Percentiles rank a stretch among this genome's conserved stretches.
Conservation (phyloP, 129 eudicot species). For the Flaveria bidentis region DNA sequence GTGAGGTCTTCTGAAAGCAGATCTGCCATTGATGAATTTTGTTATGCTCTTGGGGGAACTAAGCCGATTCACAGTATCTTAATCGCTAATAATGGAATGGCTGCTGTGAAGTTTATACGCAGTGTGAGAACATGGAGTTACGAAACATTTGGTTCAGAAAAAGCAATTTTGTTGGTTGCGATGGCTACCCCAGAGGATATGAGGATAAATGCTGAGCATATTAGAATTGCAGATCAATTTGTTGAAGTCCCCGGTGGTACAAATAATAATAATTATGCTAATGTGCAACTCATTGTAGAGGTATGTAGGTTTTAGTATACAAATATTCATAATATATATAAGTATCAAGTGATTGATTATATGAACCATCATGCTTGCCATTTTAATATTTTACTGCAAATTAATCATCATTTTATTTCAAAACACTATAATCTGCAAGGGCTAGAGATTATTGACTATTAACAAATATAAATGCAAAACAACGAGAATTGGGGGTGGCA, state of each 20-base stretch:
- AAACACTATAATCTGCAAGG: background rate
- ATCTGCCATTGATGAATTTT: constrained; percentile 76
- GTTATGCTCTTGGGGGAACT: constrained; percentile 81
- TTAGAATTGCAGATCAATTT: constrained; percentile 95
- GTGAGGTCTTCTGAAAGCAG: constrained; percentile 55
- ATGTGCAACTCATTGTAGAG: constrained; percentile 99
- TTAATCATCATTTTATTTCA: background rate
- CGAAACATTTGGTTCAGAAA: constrained; percentile 92
- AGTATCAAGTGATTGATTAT: constrained; percentile 1
- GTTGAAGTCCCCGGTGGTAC: constrained; percentile 99
- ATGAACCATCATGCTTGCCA: background rate
- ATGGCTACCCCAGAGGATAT: constrained; percentile 99
- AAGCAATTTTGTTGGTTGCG: constrained; percentile 91
- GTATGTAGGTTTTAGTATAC: constrained; percentile 36
- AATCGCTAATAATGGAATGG: constrained; percentile 98
- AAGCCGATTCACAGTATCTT: constrained; percentile 86
- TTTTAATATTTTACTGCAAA: background rate
- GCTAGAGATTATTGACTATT: background rate
- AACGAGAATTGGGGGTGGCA: background rate
- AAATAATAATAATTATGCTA: constrained; percentile 91
- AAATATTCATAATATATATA: background rate
- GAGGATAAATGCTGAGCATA: constrained; percentile 97
- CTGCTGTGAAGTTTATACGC: constrained; percentile 95
- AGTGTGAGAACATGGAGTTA: constrained; percentile 96
- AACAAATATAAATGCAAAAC: background rate